Evolutionary conservation across 129 eudicot genomes (phyloP), one percentile per base, ranked within the genome.

Genomic region (Helianthus annuus): DNA sequence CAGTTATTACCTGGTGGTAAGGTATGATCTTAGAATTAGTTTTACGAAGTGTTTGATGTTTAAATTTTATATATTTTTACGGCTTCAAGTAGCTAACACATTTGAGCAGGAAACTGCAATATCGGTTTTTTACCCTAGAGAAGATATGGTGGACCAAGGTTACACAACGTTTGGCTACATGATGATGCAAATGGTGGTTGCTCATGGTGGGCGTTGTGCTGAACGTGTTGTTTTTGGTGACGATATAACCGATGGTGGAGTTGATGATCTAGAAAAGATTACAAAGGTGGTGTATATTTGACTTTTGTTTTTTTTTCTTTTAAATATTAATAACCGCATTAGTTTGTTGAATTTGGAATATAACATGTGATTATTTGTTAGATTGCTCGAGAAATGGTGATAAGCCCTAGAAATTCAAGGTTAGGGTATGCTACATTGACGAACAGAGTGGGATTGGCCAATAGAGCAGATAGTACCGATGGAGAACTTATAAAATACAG

Each of bases 161-260:
- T 87, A 87, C 82, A 86, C 92, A 64, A 94, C 97, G 17, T 87
- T 94, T 73, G 98, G 96, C 71, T 94, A 94, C 85, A 78, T 94
- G 93, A 83, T 84, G 83, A 94, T 94, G 98, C 98, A 94, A 87
- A 94, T 94, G 98, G 96, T 94, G 81, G 98, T 94, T 38, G 98
- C 98, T 77, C 98, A 94, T 81, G 98, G 98, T 40, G 98, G 98
- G n/a, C 97, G 93, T 44, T 94, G 98, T 79, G 97, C 96, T 63
- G 98, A 94, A 84, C 91, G 89, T 60, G 66, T 94, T 48, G 86
- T 90, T 14, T 94, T 85, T 82, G 97, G 98, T 46, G 87, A 90
- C 75, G 96, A 94, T 76, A 49, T 94, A 54, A 94, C 96, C 62
- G 98, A 94, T 77, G 98, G 98, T 19, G 97, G 98, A 74, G 77